Evolutionary conservation across 1,284 basidiomycete species (phyloP).

Genomic region (Pseudozyma sp.): DNA sequence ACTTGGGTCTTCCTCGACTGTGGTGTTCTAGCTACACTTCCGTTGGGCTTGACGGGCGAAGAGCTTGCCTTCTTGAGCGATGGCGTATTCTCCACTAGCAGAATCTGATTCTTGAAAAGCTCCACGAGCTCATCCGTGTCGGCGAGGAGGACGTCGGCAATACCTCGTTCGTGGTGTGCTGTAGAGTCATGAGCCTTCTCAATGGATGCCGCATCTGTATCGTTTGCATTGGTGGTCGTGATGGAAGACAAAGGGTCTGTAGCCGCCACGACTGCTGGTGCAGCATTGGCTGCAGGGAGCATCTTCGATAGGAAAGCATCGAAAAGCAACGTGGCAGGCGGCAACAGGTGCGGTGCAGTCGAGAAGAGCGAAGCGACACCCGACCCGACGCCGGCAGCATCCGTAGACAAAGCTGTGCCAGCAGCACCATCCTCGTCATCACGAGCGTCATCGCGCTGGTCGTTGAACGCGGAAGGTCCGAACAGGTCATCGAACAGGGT

Average conservation of each 20-base stretch:
- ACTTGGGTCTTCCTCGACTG: conserved; percentile 14
- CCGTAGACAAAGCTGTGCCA: background rate
- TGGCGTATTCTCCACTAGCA: conserved; percentile 3
- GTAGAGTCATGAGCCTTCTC: background rate
- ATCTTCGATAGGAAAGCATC: conserved; percentile 79
- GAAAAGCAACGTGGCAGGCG: conserved; percentile 81
- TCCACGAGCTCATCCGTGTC: conserved; percentile 46
- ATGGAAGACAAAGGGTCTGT: background rate
- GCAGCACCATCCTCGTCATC: conserved; percentile 21
- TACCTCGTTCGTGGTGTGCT: conserved; percentile 14
- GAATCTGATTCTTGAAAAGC: conserved; percentile 34
- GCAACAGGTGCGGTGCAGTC: conserved; percentile 82
- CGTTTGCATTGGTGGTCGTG: conserved; percentile 1
- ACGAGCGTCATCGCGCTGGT: conserved; percentile 15
- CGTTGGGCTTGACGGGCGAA: conserved; percentile 11
- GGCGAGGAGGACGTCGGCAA: conserved; percentile 29
- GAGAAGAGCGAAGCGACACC: conserved; percentile 74
- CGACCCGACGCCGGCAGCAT: conserved; percentile 14
- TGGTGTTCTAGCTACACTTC: conserved; percentile 17
- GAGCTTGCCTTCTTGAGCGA: background rate
- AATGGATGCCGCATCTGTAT: background rate
- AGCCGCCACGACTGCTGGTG: background rate
- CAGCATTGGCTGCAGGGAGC: conserved; percentile 70
- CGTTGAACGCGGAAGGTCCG: conserved; percentile 74
- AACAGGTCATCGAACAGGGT: conserved; percentile 88